phyloP scores from a whole-genome alignment of 352 stramenopile species.

The Globisporangium canariense region DNA sequence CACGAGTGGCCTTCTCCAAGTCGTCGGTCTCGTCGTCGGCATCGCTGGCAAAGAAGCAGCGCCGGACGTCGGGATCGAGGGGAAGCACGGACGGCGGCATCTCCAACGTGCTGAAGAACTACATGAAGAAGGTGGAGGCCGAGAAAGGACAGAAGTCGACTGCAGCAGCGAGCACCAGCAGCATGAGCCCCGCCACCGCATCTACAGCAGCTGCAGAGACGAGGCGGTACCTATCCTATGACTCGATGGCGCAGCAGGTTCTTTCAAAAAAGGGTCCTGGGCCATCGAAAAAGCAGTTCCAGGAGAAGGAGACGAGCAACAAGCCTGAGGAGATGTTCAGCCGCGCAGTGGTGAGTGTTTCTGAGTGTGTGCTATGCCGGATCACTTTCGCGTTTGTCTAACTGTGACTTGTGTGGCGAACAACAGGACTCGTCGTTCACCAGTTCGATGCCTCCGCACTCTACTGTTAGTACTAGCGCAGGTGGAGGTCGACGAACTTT shows the following conservation, averaged over 20 bases:
- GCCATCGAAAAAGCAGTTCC: not conserved
- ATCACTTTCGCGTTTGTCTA: not conserved
- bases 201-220: not conserved
- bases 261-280: not conserved
- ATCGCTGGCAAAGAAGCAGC: conserved; percentile 16
- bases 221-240: conserved; percentile 5
- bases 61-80: not conserved
- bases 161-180: not conserved
- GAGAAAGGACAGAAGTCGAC: not conserved
- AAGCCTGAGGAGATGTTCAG: conserved; percentile 15
- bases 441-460: not conserved
- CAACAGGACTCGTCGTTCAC: conserved; percentile 10
- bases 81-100: conserved; percentile 6
- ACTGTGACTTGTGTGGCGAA: not conserved
- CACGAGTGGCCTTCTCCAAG: conserved; percentile 5
- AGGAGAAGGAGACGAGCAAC: not conserved
- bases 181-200: not conserved
- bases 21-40: conserved; percentile 5
- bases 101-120: conserved; percentile 15
- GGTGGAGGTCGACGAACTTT: not conserved
- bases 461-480: not conserved
- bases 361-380: not conserved
- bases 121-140: conserved; percentile 18
- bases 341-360: conserved; percentile 9
- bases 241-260: conserved; percentile 7